Evolutionary conservation across 176 grass and related monocot genomes (phyloP), one percentile per base, ranked within the genome.

Genomic region (Typha latifolia): DNA sequence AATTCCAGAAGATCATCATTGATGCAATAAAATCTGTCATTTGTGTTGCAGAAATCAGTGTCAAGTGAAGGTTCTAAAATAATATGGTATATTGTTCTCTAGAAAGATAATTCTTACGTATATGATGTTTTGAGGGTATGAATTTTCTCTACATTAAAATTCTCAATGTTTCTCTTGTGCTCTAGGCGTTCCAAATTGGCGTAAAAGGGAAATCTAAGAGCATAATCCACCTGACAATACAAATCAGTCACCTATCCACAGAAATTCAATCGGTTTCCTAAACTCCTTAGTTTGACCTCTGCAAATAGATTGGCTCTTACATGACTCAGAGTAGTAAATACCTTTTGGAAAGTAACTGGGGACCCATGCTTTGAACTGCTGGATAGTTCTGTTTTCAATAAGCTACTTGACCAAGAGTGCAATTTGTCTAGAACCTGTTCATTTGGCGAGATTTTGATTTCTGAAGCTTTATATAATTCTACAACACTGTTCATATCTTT

Each of bases 401-500:
- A 72, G 4, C 56, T 72, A 32, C 72, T 76, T 67, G 91, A 84
- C 86, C 86, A 96, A 5, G 63, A 85, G 32, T 63, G 75, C 67
- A 96, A 61, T 62, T 69, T 82, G 77, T 96, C 76, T 66, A 96
- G 76, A 75, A 84, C 21, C 3, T 64, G 20, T 48, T 96, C 91
- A 47, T 82, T 63, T 62, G 67, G 62, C 23, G 32, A 80, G 80
- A 87, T 47, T 74, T 53, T 85, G 19, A 82, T 73, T 85, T 82
- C 80, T 80, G 91, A 96, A 51, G 86, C 86, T 69, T 72, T 87
- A 72, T 96, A 85, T 32, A 96, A 57, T 82, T 96, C 86, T 62
- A 96, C 16, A 69, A 87, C 20, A 21, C 84, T 81, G 70, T 79
- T 72, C 66, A 83, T 77, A 73, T 95, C 84, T 82, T 79, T 80